Percentiles rank a stretch among this genome's conserved stretches.
These are phyloP conservation scores for Suillus decipiens DNA, from an alignment of 768 basidiomycete species.

Conservation along the genomic window DNA sequence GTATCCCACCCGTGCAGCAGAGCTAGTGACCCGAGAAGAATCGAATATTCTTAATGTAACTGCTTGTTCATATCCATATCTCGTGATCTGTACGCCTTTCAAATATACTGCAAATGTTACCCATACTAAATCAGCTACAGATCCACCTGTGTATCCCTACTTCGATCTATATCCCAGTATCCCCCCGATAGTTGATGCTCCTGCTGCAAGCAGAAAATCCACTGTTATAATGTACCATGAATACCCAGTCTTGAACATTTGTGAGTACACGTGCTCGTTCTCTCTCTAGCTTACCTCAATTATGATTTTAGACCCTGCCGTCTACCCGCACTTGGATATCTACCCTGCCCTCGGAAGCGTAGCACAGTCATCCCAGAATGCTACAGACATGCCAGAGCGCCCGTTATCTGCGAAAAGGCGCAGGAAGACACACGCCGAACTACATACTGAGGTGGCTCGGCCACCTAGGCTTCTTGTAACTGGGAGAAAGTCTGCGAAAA, in stretches of 20 bases:
- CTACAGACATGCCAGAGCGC: constrained; percentile 1
- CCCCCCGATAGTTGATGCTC: not conserved
- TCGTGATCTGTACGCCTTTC: constrained; percentile 11
- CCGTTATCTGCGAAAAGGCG: constrained; percentile 9
- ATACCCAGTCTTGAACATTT: constrained; percentile 20
- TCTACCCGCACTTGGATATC: constrained; percentile 30
- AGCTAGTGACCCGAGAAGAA: constrained; percentile 13
- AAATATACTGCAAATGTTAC: constrained; percentile 7
- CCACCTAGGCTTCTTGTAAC: constrained; percentile 5
- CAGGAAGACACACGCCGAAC: constrained; percentile 27
- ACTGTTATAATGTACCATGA: constrained; percentile 8
- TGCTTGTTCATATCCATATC: constrained; percentile 8
- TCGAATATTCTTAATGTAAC: not conserved
- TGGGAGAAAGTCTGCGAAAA: constrained; percentile 23
- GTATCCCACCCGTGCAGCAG: constrained; percentile 24
- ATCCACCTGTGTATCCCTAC: constrained; percentile 40
- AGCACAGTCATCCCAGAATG: constrained; percentile 1
- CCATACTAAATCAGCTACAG: constrained; percentile 23
- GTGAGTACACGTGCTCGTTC: constrained; percentile 9
- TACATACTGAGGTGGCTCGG: constrained; percentile 17
- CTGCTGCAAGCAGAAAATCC: not conserved
- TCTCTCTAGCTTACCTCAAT: constrained; percentile 21
- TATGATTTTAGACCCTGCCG: constrained; percentile 10
- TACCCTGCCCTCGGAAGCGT: constrained; percentile 15
- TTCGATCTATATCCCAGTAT: constrained; percentile 31